A percentile compares a stretch with the other conserved stretches of the same genome.
phyloP scores from a whole-genome alignment of 441 rosid species.

The Croton laevigatus region DNA sequence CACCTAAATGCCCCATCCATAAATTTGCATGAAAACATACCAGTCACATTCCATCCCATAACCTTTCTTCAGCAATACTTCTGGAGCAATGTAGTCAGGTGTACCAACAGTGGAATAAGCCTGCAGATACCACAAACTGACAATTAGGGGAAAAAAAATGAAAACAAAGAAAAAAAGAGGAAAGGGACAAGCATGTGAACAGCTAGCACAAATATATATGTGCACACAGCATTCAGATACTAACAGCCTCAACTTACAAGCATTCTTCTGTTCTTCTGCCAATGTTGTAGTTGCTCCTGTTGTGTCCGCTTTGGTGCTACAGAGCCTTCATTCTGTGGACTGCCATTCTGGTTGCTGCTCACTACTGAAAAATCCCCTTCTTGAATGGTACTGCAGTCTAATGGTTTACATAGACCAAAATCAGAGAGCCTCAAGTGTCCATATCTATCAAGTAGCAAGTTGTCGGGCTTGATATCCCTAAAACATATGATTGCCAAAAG shows the following conservation, averaged over 20 bases:
- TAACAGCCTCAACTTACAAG: conserved; percentile 51
- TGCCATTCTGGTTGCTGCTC: conserved; percentile 49
- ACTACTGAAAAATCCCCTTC: conserved; percentile 66
- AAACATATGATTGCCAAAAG: conserved; percentile 21
- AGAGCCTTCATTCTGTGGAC: conserved; percentile 48
- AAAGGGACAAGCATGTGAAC: neutral
- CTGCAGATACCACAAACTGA: conserved; percentile 36
- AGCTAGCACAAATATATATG: neutral
- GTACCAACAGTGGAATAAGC: conserved; percentile 99
- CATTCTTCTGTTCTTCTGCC: conserved; percentile 94
- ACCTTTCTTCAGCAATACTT: conserved; percentile 94
- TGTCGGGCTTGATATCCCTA: conserved; percentile 98
- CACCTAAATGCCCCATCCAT: conserved; percentile 5
- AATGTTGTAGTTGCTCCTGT: conserved; percentile 85
- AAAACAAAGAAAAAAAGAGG: conserved; percentile 3
- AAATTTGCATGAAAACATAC: conserved; percentile 38
- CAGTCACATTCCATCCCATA: conserved; percentile 99
- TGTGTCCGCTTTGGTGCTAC: conserved; percentile 72
- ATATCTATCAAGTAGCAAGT: conserved; percentile 84
- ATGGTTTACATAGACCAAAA: conserved; percentile 94
- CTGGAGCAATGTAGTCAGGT: conserved; percentile 99
- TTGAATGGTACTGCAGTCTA: conserved; percentile 83
- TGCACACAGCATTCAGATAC: neutral
- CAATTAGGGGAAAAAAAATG: neutral
- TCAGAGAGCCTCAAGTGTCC: conserved; percentile 94